Percentiles rank a stretch among this genome's conserved stretches.
Evolutionary conservation across 352 stramenopile genomes (phyloP).

Genomic region (Phytophthora cryptogea): DNA sequence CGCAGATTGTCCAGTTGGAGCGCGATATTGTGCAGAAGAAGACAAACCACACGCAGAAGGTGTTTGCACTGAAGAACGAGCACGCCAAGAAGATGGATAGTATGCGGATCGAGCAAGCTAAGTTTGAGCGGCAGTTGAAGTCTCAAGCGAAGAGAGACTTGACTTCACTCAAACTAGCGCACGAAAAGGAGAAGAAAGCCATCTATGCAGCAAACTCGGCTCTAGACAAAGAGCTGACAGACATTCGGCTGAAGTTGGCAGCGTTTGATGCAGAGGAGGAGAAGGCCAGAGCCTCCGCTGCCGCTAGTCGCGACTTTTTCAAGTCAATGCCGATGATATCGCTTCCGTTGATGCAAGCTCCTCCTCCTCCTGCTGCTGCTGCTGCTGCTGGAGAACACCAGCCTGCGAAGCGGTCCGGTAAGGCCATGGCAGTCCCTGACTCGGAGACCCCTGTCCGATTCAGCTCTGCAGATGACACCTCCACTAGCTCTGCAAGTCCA

Average conservation of each 20-base stretch:
- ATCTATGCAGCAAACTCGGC: slow-evolving; percentile 33
- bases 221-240: slow-evolving; percentile 39
- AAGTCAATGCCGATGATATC: slow-evolving; percentile 42
- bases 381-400: slow-evolving; percentile 24
- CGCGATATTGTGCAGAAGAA: slow-evolving; percentile 62
- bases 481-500: slow-evolving; percentile 33
- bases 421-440: slow-evolving; percentile 13
- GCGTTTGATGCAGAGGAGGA: slow-evolving; percentile 33
- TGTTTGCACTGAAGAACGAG: slow-evolving; percentile 55
- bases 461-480: slow-evolving; percentile 28
- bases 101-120: slow-evolving; percentile 47
- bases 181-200: slow-evolving; percentile 53
- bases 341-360: slow-evolving; percentile 36
- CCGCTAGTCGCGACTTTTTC: slow-evolving; percentile 48
- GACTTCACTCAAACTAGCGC: slow-evolving; percentile 45
- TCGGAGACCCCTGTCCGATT: slow-evolving; percentile 15
- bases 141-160: slow-evolving; percentile 59
- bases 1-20: slow-evolving; percentile 63
- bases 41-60: slow-evolving; percentile 56
- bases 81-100: slow-evolving; percentile 39
- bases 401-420: slow-evolving; percentile 12
- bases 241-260: slow-evolving; percentile 27
- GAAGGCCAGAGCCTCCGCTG: slow-evolving; percentile 15
- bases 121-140: slow-evolving; percentile 56
- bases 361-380: slow-evolving; percentile 17